Evolutionary conservation across 2,329 filamentous ascomycete species (phyloP).

Genomic region (Fusarium xyrophilum): DNA sequence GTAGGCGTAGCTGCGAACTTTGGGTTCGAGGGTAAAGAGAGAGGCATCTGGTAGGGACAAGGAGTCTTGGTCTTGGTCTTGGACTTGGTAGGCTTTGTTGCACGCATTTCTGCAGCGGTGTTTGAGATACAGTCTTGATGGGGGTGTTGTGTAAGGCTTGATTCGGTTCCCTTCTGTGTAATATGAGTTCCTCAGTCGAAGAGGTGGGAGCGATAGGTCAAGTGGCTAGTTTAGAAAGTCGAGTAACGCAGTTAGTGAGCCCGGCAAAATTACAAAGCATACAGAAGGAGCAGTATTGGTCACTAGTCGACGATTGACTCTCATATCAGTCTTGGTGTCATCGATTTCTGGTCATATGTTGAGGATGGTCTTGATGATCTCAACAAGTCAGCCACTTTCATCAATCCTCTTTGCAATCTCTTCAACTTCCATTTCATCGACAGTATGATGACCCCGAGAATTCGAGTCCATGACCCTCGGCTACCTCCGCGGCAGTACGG

Average conservation of each 20-base stretch:
- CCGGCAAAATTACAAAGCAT: background rate
- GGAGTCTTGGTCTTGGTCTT: background rate
- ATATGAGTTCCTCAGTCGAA: background rate
- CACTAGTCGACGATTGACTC: background rate
- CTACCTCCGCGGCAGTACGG: constrained; percentile 6
- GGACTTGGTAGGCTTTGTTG: constrained; percentile 1
- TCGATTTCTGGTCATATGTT: background rate
- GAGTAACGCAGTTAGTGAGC: background rate
- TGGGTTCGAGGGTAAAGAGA: constrained; percentile 73
- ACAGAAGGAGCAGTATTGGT: constrained; percentile 4
- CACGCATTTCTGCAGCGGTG: constrained; percentile 6
- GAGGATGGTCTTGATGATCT: background rate
- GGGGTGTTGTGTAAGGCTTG: constrained; percentile 5
- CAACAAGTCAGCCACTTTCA: background rate
- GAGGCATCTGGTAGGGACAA: constrained; percentile 56
- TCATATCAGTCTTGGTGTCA: background rate
- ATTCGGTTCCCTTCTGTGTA: background rate
- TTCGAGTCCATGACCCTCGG: background rate
- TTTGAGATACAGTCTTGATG: constrained; percentile 1
- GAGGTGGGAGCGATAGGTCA: constrained; percentile 1
- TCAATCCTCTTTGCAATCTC: background rate
- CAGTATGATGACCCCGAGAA: background rate
- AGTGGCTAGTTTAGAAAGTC: background rate
- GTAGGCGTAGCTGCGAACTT: constrained; percentile 81
- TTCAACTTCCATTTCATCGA: background rate